Evolutionary conservation across 495 filamentous ascomycete species (phyloP).

Genomic region (Physcia stellaris): DNA sequence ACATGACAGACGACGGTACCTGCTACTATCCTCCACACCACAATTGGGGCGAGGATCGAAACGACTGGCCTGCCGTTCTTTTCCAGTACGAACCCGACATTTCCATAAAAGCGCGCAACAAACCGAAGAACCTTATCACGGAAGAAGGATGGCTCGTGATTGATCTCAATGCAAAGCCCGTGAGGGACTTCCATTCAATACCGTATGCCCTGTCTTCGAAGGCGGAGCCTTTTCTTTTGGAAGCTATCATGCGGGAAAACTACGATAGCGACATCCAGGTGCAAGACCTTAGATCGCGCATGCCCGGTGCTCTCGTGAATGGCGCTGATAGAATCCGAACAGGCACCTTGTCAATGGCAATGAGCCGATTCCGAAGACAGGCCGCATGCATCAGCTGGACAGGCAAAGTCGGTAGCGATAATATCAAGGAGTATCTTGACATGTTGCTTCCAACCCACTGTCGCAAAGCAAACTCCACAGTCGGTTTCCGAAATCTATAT

Average conservation of each 20-base stretch:
- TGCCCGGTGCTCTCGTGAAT: no score
- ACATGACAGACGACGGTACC: not conserved
- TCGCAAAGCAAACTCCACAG: not conserved
- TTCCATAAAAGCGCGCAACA: not conserved
- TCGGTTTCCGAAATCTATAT: constrained; percentile 1
- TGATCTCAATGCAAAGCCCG: not conserved
- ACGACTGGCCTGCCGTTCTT: not conserved
- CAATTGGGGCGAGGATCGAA: not conserved
- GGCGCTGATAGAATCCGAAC: not conserved
- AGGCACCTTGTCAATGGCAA: not conserved
- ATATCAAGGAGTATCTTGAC: not conserved
- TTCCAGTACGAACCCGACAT: not conserved
- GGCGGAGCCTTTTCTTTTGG: not conserved
- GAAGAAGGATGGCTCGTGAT: not conserved
- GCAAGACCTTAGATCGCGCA: not conserved
- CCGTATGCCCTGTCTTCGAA: not conserved
- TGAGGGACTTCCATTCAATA: not conserved
- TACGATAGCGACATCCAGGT: not conserved
- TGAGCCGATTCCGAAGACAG: not conserved
- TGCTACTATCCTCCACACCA: not conserved
- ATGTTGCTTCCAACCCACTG: not conserved
- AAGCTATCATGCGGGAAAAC: not conserved
- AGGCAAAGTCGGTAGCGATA: not conserved
- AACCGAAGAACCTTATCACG: not conserved
- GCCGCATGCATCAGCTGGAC: not conserved